A percentile compares a stretch with the other conserved stretches of the same genome.
These are phyloP conservation scores for Lasiosphaeria ovina DNA, from an alignment of 495 filamentous ascomycete species.

Conservation along the genomic window DNA sequence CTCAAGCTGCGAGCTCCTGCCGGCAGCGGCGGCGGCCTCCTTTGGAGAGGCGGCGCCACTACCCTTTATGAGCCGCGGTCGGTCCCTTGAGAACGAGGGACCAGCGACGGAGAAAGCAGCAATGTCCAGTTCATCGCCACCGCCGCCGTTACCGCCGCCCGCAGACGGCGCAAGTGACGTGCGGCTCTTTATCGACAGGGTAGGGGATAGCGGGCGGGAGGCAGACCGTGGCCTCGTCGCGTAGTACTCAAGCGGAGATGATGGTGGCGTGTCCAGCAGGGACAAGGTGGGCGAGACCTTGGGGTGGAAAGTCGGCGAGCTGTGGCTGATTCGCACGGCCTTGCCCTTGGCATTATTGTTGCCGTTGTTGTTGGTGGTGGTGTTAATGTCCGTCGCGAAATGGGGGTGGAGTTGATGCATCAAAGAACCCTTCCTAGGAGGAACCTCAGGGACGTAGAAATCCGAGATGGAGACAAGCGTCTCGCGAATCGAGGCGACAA, in stretches of 20 bases:
- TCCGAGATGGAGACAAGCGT: conserved; percentile 25
- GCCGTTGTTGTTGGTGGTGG: not conserved
- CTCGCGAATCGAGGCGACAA: conserved; percentile 38
- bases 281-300: conserved; percentile 4
- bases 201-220: not conserved
- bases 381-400: not conserved
- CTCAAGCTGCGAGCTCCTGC: not conserved
- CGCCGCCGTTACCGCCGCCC: not conserved
- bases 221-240: not conserved
- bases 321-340: not conserved
- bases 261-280: conserved; percentile 17
- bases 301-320: not conserved
- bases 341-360: not conserved
- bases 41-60: not conserved
- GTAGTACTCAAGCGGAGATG: conserved; percentile 11
- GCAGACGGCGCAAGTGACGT: not conserved
- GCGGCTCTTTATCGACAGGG: conserved; percentile 8
- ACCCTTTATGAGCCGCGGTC: not conserved
- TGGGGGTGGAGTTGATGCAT: not conserved
- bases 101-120: not conserved
- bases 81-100: not conserved
- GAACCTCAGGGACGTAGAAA: conserved; percentile 36
- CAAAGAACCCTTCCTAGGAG: conserved; percentile 6
- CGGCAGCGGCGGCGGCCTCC: not conserved
- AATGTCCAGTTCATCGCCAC: not conserved